These are phyloP conservation scores for Nitzschia palea DNA, from an alignment of 108 stramenopile species.

Conservation along the genomic window DNA sequence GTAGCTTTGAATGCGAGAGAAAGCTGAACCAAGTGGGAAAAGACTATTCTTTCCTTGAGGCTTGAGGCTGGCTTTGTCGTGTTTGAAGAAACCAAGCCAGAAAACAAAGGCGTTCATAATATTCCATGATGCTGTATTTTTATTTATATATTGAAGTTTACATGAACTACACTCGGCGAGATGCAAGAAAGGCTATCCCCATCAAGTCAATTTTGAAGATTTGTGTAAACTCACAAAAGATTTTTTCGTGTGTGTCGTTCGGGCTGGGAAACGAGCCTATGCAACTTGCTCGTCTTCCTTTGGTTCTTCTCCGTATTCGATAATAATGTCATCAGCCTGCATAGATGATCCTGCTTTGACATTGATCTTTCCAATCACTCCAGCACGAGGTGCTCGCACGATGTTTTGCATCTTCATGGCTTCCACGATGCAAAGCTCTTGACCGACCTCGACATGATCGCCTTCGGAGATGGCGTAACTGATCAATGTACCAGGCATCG, in stretches of 20 bases:
- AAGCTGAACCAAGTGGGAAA: too few species aligned
- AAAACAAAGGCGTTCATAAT: too few species aligned
- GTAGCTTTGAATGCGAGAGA: too few species aligned
- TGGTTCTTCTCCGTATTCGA: slow-evolving; percentile 56
- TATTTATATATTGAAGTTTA: too few species aligned
- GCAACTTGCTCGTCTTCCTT: slow-evolving; percentile 21
- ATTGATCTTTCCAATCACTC: slow-evolving; percentile 56
- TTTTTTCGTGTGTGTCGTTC: neutral
- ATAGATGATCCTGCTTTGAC: slow-evolving; percentile 70
- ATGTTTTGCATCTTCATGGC: slow-evolving; percentile 99
- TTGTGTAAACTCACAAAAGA: too few species aligned
- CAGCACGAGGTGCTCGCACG: slow-evolving; percentile 78
- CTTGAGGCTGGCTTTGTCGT: too few species aligned
- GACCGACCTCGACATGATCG: slow-evolving; percentile 89
- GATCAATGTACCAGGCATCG: slow-evolving; percentile 96
- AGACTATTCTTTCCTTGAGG: too few species aligned
- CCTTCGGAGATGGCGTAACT: slow-evolving; percentile 73
- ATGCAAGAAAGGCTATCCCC: too few species aligned
- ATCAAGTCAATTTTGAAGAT: too few species aligned
- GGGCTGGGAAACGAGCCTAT: neutral
- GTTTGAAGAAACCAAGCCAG: too few species aligned
- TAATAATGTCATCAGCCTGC: slow-evolving; percentile 75
- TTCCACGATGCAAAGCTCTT: slow-evolving; percentile 93
- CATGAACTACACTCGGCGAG: too few species aligned
- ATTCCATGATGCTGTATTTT: too few species aligned